Evolutionary conservation across 768 basidiomycete species (phyloP).

Genomic region (Lyophyllum shimeji): DNA sequence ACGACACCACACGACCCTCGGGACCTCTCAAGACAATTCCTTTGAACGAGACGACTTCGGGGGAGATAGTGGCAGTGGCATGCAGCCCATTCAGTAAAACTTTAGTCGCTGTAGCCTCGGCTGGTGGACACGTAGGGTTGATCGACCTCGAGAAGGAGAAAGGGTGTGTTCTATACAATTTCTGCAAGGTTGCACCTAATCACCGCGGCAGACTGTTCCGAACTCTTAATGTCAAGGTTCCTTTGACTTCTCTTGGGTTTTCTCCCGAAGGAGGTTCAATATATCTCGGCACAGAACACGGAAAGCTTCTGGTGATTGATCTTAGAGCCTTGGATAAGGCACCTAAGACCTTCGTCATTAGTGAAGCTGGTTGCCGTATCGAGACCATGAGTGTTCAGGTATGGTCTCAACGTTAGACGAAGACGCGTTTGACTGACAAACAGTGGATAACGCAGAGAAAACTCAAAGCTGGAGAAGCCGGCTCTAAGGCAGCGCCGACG

Average conservation of each 20-base stretch:
- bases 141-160: constrained; percentile 78
- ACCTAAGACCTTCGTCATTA: constrained; percentile 54
- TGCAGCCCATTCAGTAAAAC: constrained; percentile 80
- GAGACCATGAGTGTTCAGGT: constrained; percentile 61
- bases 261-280: constrained; percentile 68
- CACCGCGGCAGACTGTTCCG: constrained; percentile 51
- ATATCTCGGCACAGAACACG: constrained; percentile 63
- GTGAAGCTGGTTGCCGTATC: constrained; percentile 46
- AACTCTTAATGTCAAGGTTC: constrained; percentile 49
- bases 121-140: constrained; percentile 53
- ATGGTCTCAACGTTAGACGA: constrained; percentile 11
- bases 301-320: constrained; percentile 63
- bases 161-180: constrained; percentile 42
- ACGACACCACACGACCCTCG: constrained; percentile 60
- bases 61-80: constrained; percentile 54
- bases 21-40: constrained; percentile 52
- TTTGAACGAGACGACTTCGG: constrained; percentile 41
- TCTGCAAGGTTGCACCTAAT: not conserved
- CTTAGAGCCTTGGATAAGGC: constrained; percentile 65
- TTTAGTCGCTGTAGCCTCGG: constrained; percentile 57
- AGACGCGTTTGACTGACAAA: not conserved
- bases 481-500: constrained; percentile 17
- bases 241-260: constrained; percentile 62
- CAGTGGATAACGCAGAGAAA: constrained; percentile 20
- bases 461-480: constrained; percentile 12